A percentile compares a stretch with the other conserved stretches of the same genome.
Conservation (phyloP, 202 grass and related monocot species). For the Zoysia matrella region DNA sequence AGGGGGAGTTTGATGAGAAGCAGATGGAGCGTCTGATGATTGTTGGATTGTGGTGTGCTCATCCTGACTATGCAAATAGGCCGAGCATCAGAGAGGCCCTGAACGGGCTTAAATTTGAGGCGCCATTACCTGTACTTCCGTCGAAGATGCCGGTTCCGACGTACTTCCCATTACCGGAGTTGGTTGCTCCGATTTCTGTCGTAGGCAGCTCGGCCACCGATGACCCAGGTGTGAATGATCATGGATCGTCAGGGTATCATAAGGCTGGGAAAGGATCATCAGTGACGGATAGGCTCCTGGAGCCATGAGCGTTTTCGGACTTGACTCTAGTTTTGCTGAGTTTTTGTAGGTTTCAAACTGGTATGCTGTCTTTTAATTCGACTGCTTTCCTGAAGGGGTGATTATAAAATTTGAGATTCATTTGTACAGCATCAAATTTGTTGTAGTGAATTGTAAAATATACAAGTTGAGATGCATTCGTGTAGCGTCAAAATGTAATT, state of each 20-base stretch:
- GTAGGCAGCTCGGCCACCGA: constrained; percentile 14
- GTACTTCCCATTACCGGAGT: constrained; percentile 59
- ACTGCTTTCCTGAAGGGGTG: too few species aligned
- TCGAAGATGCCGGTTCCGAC: constrained; percentile 68
- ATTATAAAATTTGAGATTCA: neutral
- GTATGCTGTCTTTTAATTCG: neutral
- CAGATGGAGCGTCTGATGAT: constrained; percentile 76
- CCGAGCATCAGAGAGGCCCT: constrained; percentile 73
- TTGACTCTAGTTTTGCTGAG: neutral
- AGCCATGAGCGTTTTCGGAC: constrained; percentile 9
- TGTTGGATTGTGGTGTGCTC: constrained; percentile 77
- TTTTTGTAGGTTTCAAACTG: neutral
- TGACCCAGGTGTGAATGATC: constrained; percentile 11
- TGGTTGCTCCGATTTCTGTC: constrained; percentile 27
- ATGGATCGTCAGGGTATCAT: constrained; percentile 23
- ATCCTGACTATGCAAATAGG: constrained; percentile 66
- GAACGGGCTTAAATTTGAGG: constrained; percentile 67
- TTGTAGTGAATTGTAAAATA: neutral
- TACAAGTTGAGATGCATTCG: neutral
- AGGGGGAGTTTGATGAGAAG: constrained; percentile 48
- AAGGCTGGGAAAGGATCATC: constrained; percentile 23
- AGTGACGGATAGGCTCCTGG: constrained; percentile 24
- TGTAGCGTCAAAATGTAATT: neutral
- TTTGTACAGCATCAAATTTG: neutral
- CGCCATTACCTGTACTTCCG: constrained; percentile 62